Evolutionary conservation across 768 basidiomycete species (phyloP).

Genomic region (Lactarius akahatsu): DNA sequence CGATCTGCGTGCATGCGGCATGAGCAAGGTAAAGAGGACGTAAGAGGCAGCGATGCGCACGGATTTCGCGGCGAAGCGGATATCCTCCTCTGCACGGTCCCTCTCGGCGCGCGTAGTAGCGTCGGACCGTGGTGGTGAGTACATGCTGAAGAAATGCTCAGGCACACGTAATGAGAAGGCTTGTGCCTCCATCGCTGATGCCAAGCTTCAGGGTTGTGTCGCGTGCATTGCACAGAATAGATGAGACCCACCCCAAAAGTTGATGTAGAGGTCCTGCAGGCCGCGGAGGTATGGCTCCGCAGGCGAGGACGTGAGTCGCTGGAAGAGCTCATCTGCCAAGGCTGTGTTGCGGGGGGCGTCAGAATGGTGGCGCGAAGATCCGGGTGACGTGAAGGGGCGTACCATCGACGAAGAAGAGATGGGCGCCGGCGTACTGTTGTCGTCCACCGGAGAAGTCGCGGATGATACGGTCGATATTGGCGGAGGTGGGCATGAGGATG

Average conservation of each 20-base stretch:
- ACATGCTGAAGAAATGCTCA: conserved; percentile 82
- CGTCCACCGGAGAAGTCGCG: conserved; percentile 68
- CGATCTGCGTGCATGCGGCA: conserved; percentile 50
- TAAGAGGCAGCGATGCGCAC: conserved; percentile 40
- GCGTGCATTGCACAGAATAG: not conserved
- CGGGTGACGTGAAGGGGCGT: conserved; percentile 29
- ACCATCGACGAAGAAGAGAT: conserved; percentile 95
- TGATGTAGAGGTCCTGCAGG: conserved; percentile 85
- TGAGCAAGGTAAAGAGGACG: not conserved
- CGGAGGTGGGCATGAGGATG: conserved; percentile 89
- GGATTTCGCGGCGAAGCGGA: conserved; percentile 70
- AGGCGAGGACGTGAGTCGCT: conserved; percentile 68
- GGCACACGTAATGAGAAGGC: conserved; percentile 80
- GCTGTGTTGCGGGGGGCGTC: conserved; percentile 44
- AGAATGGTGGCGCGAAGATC: not conserved
- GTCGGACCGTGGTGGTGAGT: conserved; percentile 77
- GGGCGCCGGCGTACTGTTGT: conserved; percentile 78
- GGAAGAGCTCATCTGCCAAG: conserved; percentile 73
- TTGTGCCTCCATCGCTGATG: conserved; percentile 78
- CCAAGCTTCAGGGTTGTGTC: not conserved
- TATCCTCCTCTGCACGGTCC: conserved; percentile 82
- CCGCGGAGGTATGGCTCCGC: conserved; percentile 76
- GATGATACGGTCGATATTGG: conserved; percentile 91
- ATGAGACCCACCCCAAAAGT: conserved; percentile 78
- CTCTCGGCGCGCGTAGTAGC: conserved; percentile 64